Conservation (phyloP, 129 eudicot genomes). For the Oenanthe sinensis region DNA sequence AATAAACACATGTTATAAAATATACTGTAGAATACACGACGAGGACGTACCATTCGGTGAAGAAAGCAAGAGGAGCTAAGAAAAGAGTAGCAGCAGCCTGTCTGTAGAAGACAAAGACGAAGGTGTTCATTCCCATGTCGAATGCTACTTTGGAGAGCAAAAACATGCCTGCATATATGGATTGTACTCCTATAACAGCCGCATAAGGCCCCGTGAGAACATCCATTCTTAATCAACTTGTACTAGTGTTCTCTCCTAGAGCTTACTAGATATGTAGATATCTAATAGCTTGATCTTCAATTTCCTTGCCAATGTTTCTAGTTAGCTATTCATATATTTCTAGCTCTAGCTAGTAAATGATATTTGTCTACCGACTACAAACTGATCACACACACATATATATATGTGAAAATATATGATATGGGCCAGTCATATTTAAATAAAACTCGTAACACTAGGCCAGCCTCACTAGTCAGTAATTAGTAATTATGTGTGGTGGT, state of each 20-base stretch:
- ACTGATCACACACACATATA: background rate
- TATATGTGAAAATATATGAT: background rate
- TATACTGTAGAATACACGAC: no score
- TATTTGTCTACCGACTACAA: background rate
- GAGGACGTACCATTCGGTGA: conserved; percentile 38
- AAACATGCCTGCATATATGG: conserved; percentile 60
- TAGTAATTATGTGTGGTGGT: background rate
- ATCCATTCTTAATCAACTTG: conserved; percentile 19
- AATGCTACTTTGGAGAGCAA: conserved; percentile 60
- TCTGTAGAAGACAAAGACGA: conserved; percentile 65
- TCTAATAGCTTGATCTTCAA: background rate
- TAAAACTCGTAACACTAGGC: background rate
- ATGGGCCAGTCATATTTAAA: background rate
- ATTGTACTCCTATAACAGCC: conserved; percentile 34
- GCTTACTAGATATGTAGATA: background rate
- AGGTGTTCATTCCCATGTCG: conserved; percentile 64
- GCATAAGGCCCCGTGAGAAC: conserved; percentile 23
- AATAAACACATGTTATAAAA: background rate
- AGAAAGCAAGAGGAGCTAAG: conserved; percentile 41
- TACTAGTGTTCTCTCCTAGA: background rate
- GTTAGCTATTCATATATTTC: background rate
- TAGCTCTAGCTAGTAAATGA: no score
- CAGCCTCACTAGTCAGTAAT: background rate
- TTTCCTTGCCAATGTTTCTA: background rate
- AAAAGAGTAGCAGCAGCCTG: conserved; percentile 62